Conservation (phyloP, 2,329 filamentous ascomycete genomes). For the Hypomyces rosellus region DNA sequence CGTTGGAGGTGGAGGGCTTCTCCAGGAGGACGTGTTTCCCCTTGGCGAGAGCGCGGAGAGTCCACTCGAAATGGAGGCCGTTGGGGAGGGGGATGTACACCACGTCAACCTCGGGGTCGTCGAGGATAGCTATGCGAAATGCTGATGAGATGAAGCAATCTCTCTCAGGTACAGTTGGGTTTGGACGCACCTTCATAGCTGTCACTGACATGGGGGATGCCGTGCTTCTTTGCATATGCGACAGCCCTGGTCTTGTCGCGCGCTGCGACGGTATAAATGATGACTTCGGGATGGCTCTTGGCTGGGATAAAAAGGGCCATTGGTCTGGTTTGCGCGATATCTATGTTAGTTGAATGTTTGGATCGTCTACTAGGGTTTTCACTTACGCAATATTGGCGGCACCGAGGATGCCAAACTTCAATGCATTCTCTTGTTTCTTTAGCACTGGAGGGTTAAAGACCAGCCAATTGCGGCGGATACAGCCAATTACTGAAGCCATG, state of each 20-base stretch:
- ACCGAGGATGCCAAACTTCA: conserved; percentile 37
- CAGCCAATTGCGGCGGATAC: conserved; percentile 1
- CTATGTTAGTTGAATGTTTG: not conserved
- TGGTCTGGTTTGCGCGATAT: conserved; percentile 22
- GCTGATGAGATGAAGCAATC: conserved; percentile 51
- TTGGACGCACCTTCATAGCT: conserved; percentile 37
- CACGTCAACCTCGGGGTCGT: conserved; percentile 36
- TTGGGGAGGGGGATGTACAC: conserved; percentile 45
- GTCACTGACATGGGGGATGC: conserved; percentile 42
- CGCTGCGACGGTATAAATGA: conserved; percentile 47
- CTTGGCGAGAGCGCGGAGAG: conserved; percentile 36
- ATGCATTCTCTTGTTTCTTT: conserved; percentile 14
- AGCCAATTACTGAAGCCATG: too few relatives aligned
- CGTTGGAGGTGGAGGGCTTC: conserved; percentile 4
- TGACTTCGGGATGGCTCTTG: conserved; percentile 45
- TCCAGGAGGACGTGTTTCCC: conserved; percentile 36
- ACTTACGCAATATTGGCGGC: conserved; percentile 34
- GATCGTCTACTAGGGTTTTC: not conserved
- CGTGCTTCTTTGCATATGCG: conserved; percentile 44
- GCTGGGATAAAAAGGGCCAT: conserved; percentile 42
- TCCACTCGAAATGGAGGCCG: conserved; percentile 39
- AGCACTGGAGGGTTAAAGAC: conserved; percentile 4
- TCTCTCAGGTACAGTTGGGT: conserved; percentile 34
- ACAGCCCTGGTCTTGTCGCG: conserved; percentile 41
- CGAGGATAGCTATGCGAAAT: conserved; percentile 35